Evolutionary conservation across 106 monocot species (phyloP).

Genomic region (Dendrobium chrysotoxum): DNA sequence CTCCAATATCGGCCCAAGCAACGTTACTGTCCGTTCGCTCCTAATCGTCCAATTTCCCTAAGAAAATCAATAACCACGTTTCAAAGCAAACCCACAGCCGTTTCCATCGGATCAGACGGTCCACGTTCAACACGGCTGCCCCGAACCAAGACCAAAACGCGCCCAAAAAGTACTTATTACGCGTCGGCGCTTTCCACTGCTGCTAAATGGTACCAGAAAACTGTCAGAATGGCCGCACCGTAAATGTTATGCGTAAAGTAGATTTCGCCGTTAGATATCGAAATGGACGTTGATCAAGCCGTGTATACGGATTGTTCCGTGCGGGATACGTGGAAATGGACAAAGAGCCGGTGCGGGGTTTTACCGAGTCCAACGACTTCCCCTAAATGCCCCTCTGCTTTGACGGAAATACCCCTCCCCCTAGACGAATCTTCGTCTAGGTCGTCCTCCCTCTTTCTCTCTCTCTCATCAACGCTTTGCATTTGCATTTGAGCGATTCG

Average conservation of each 20-base stretch:
- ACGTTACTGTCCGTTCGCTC: background rate
- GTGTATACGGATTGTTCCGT: background rate
- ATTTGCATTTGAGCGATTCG: background rate
- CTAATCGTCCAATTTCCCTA: background rate
- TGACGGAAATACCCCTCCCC: background rate
- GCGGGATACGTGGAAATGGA: background rate
- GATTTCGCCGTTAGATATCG: background rate
- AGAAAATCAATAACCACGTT: background rate
- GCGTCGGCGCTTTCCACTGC: background rate
- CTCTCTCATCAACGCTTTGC: background rate
- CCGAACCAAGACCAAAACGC: background rate
- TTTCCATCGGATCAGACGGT: background rate
- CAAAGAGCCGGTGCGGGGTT: background rate
- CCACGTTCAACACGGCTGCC: background rate
- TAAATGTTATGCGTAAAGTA: background rate
- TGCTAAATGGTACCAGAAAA: background rate
- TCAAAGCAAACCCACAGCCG: background rate
- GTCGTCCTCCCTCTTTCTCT: slow-evolving; percentile 2
- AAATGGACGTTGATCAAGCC: background rate
- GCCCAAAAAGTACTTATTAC: background rate
- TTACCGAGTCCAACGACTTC: slow-evolving; percentile 7
- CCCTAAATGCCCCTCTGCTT: background rate
- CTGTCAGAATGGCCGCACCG: background rate
- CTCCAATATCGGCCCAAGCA: too few relatives aligned
- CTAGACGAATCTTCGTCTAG: slow-evolving; percentile 6